A percentile compares a stretch with the other conserved stretches of the same genome.
phyloP scores from a whole-genome alignment of 257 asterid genomes.

The Lycium barbarum region DNA sequence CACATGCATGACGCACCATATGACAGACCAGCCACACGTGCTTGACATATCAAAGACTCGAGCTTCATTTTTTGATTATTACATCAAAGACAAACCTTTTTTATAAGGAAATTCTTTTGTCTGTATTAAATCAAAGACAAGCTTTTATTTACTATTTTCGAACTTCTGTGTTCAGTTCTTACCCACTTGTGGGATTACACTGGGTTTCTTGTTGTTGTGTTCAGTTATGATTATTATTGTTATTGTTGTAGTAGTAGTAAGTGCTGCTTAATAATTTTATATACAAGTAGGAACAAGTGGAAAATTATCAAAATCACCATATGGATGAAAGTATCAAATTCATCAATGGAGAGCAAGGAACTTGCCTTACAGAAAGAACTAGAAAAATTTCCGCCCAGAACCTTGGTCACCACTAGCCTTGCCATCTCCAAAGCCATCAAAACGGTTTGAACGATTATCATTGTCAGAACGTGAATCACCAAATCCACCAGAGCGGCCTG shows the following conservation, averaged over 20 bases:
- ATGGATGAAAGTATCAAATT: slow-evolving; percentile 18
- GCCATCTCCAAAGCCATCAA: slow-evolving; percentile 36
- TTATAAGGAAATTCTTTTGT: too few species aligned
- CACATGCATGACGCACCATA: not conserved
- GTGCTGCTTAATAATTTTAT: slow-evolving; percentile 13
- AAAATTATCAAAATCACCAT: slow-evolving; percentile 10
- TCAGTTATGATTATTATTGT: not conserved
- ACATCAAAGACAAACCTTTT: not conserved
- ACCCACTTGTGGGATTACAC: too few species aligned
- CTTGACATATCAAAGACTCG: not conserved
- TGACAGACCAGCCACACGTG: not conserved
- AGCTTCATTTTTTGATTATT: not conserved
- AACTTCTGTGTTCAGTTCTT: not conserved
- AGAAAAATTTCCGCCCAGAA: slow-evolving; percentile 39
- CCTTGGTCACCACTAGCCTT: slow-evolving; percentile 34
- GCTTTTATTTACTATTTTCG: not conserved
- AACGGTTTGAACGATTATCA: slow-evolving; percentile 23
- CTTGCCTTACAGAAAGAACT: slow-evolving; percentile 29
- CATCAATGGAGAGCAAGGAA: slow-evolving; percentile 22
- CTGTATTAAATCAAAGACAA: not conserved
- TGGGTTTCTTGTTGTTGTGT: not conserved
- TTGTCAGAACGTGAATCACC: not conserved
- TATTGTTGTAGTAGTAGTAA: not conserved
- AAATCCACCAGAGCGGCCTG: slow-evolving; percentile 30
- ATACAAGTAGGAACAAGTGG: slow-evolving; percentile 19